Evolutionary conservation across 441 rosid genomes (phyloP).

Genomic region (Bruguiera hainesii): DNA sequence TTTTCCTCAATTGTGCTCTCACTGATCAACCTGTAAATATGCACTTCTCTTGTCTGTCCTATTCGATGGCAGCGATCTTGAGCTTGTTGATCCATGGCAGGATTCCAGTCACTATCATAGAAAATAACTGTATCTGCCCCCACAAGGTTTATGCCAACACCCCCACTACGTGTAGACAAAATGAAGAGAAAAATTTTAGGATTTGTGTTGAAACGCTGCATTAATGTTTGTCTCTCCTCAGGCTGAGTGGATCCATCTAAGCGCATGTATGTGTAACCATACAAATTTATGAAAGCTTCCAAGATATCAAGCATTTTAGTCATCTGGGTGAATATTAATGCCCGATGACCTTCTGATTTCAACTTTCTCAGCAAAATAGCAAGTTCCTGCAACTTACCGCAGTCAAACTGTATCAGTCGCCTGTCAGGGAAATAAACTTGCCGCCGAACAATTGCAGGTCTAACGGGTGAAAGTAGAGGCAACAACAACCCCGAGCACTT

Average conservation of each 20-base stretch:
- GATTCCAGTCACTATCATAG: constrained; percentile 99
- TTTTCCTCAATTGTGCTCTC: constrained; percentile 99
- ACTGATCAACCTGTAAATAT: constrained; percentile 94
- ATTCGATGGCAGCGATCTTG: constrained; percentile 99
- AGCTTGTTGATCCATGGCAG: constrained; percentile 99
- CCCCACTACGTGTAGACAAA: constrained; percentile 99
- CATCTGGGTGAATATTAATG: constrained; percentile 99
- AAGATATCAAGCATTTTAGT: constrained; percentile 98
- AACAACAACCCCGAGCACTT: constrained; percentile 66
- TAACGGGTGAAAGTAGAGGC: constrained; percentile 80
- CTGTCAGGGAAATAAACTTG: constrained; percentile 98
- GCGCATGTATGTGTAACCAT: constrained; percentile 99
- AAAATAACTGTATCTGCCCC: constrained; percentile 99
- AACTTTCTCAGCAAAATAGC: constrained; percentile 81
- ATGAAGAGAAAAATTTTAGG: constrained; percentile 98
- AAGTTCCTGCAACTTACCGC: constrained; percentile 99
- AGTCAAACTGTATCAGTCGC: constrained; percentile 97
- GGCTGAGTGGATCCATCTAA: constrained; percentile 99
- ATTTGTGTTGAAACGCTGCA: constrained; percentile 99
- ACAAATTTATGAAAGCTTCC: constrained; percentile 96
- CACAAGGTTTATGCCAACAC: constrained; percentile 98
- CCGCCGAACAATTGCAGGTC: constrained; percentile 96
- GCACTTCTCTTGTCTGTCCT: constrained; percentile 99
- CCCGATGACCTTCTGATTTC: constrained; percentile 97
- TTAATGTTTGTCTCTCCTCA: constrained; percentile 97